A percentile compares a stretch with the other conserved stretches of the same genome.
Conservation (phyloP, 2,329 filamentous ascomycete genomes). For the Ciborinia camelliae region DNA sequence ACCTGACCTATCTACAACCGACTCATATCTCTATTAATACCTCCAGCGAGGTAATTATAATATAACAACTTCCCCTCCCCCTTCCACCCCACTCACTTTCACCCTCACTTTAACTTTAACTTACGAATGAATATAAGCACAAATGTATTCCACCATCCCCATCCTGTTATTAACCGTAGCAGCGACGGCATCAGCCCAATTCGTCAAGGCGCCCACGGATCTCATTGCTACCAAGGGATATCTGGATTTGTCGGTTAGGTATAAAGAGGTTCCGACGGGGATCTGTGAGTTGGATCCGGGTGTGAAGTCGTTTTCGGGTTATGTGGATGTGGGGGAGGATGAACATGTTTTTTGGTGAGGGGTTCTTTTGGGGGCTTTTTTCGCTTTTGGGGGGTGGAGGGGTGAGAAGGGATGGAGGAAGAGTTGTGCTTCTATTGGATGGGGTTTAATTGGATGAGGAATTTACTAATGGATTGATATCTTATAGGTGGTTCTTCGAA, state of each 20-base stretch:
- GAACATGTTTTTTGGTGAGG: constrained; percentile 42
- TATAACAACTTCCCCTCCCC: too few species aligned
- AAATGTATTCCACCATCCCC: constrained; percentile 11
- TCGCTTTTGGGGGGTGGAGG: too few species aligned
- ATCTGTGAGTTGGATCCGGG: constrained; percentile 45
- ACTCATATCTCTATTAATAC: too few species aligned
- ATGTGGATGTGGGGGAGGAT: constrained; percentile 42
- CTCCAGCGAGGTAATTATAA: too few species aligned
- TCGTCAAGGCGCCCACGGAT: constrained; percentile 40
- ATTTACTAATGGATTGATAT: not conserved
- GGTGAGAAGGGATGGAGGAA: too few species aligned
- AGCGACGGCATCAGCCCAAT: constrained; percentile 33
- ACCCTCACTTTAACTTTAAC: too few species aligned
- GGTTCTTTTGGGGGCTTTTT: constrained; percentile 19
- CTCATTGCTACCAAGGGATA: constrained; percentile 40
- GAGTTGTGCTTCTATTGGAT: not conserved
- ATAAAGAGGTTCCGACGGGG: constrained; percentile 47
- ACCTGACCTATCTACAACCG: too few species aligned
- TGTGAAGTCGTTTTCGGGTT: constrained; percentile 45
- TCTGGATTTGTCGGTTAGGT: constrained; percentile 44
- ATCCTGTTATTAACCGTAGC: not conserved
- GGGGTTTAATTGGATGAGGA: too few species aligned
- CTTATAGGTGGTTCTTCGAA: constrained; percentile 44
- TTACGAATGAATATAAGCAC: too few species aligned
- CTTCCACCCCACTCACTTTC: not conserved